Evolutionary conservation across 257 asterid genomes (phyloP).

Genomic region (Solanum pennellii): DNA sequence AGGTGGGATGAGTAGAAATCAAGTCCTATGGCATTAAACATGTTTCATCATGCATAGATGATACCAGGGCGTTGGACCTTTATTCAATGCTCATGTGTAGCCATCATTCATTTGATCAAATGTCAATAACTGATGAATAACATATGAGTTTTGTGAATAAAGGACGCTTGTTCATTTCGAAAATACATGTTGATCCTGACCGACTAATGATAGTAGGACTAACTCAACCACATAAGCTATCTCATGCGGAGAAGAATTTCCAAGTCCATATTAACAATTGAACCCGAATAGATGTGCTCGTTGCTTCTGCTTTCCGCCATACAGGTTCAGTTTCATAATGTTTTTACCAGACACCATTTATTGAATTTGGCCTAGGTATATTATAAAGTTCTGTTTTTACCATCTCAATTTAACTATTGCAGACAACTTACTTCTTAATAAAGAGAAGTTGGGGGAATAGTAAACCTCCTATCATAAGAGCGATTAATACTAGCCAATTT

Average conservation of each 20-base stretch:
- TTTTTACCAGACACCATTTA: too few species aligned
- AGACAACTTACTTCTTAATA: too few species aligned
- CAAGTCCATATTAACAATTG: neutral
- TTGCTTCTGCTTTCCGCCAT: too few species aligned
- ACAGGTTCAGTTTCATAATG: too few species aligned
- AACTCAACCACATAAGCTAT: neutral
- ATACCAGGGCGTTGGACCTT: conserved; percentile 29
- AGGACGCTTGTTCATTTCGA: neutral
- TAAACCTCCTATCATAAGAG: too few species aligned
- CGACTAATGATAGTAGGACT: neutral
- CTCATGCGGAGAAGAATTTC: neutral
- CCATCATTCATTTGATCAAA: conserved; percentile 68
- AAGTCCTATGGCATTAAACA: conserved; percentile 71
- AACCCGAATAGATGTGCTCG: too few species aligned
- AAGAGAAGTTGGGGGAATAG: too few species aligned
- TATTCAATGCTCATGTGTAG: conserved; percentile 70
- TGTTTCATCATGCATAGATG: conserved; percentile 49
- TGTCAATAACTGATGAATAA: conserved; percentile 84
- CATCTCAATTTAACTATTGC: too few species aligned
- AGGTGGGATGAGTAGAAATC: conserved; percentile 76
- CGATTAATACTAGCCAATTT: neutral
- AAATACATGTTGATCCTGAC: neutral
- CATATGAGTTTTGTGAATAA: conserved; percentile 71
- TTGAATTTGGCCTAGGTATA: too few species aligned
- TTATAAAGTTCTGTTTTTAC: too few species aligned